phyloP scores from a whole-genome alignment of 129 eudicot species.

The Tanacetum coccineum region DNA sequence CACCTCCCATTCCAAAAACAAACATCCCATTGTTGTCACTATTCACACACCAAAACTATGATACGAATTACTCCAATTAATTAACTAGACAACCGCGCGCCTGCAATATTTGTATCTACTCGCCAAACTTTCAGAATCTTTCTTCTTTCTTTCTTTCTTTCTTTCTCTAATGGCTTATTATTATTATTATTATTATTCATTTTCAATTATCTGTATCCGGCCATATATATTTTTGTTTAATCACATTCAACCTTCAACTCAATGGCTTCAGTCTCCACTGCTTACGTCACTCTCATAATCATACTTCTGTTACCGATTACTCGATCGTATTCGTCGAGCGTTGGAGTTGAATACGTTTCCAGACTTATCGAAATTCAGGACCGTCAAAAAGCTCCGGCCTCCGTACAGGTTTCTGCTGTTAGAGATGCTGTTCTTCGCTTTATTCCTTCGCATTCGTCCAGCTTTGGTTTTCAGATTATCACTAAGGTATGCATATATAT shows the following conservation, averaged over 20 bases:
- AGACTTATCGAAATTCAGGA: slow-evolving; percentile 58
- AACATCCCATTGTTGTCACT: no score
- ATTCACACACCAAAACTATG: no score
- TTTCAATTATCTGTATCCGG: no score
- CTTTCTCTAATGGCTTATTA: no score
- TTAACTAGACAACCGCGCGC: no score
- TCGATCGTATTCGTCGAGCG: slow-evolving; percentile 51
- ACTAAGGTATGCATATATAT: slow-evolving; percentile 40
- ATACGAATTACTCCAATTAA: no score
- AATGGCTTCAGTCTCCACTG: slow-evolving; percentile 22
- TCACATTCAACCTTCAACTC: not conserved
- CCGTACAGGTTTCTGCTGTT: slow-evolving; percentile 70
- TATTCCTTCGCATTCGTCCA: slow-evolving; percentile 63
- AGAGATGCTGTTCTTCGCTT: slow-evolving; percentile 56
- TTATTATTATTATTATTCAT: no score
- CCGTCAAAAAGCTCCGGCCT: slow-evolving; percentile 50
- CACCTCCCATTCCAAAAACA: no score
- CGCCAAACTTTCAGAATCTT: no score
- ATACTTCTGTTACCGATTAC: slow-evolving; percentile 23
- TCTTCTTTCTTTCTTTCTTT: no score
- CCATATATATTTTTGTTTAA: no score
- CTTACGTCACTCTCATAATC: slow-evolving; percentile 16
- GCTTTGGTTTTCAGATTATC: slow-evolving; percentile 60
- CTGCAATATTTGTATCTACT: no score
- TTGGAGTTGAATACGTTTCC: slow-evolving; percentile 57